These are phyloP conservation scores for Cubamyces lactineus DNA, from an alignment of 768 basidiomycete genomes.

Conservation along the genomic window DNA sequence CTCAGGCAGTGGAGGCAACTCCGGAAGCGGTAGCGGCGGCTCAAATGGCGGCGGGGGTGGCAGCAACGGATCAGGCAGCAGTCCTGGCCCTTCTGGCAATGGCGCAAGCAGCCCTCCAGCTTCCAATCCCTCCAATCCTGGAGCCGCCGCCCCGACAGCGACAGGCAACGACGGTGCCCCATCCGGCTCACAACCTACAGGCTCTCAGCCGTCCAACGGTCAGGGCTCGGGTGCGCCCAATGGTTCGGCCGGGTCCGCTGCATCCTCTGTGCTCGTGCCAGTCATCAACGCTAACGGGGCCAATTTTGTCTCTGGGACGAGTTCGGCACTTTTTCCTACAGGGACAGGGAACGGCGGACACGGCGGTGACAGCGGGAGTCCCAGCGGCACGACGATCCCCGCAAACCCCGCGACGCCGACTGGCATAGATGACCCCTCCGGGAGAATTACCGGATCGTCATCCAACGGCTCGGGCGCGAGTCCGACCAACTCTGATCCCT, in stretches of 20 bases:
- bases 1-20: slow-evolving; percentile 7
- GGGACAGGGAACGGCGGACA: slow-evolving; percentile 8
- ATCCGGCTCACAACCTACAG: neutral
- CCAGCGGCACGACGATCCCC: neutral
- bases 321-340: neutral
- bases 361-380: neutral
- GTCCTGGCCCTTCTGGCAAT: slow-evolving; percentile 3
- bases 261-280: neutral
- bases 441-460: slow-evolving; percentile 1
- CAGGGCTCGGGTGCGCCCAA: neutral
- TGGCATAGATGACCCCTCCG: neutral
- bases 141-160: neutral
- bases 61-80: slow-evolving; percentile 23
- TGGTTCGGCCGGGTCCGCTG: neutral
- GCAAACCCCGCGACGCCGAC: neutral
- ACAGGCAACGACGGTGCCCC: neutral
- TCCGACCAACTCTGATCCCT: slow-evolving; percentile 7
- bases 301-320: slow-evolving; percentile 21
- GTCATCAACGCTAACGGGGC: slow-evolving; percentile 15
- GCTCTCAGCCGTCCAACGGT: neutral
- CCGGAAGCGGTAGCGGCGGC: neutral
- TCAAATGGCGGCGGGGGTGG: slow-evolving; percentile 10
- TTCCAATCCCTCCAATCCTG: neutral
- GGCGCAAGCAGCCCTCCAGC: neutral
- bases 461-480: neutral